A percentile compares a stretch with the other conserved stretches of the same genome.
phyloP scores from a whole-genome alignment of 768 basidiomycete species.

The Termitomyces eurrhizus region DNA sequence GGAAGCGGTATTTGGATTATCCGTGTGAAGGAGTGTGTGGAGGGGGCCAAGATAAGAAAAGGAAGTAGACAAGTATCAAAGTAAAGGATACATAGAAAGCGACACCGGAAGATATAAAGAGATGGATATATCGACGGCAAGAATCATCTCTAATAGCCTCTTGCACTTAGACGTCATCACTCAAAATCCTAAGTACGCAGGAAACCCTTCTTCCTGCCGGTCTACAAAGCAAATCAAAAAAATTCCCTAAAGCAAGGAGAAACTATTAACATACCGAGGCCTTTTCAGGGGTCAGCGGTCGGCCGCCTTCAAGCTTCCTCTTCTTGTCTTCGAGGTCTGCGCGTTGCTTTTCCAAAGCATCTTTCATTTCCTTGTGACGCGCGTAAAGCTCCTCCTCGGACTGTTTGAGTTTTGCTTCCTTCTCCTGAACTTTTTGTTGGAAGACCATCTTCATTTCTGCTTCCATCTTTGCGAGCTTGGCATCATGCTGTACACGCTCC shows the following conservation, averaged over 20 bases:
- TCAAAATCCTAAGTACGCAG: conserved; percentile 50
- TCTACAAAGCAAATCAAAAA: conserved; percentile 29
- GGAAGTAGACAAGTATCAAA: conserved; percentile 28
- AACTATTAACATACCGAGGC: conserved; percentile 53
- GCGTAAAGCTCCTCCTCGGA: conserved; percentile 99
- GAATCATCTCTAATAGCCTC: conserved; percentile 23
- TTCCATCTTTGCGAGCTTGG: conserved; percentile 98
- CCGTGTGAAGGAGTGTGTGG: conserved; percentile 56
- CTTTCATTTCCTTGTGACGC: conserved; percentile 99
- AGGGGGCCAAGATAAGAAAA: conserved; percentile 47
- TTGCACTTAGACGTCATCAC: conserved; percentile 21
- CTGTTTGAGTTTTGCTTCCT: conserved; percentile 98
- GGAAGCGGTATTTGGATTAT: conserved; percentile 47
- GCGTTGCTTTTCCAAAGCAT: conserved; percentile 95
- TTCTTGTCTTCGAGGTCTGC: conserved; percentile 97
- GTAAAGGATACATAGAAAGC: conserved; percentile 36
- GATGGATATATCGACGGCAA: conserved; percentile 26
- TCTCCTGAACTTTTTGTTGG: conserved; percentile 99
- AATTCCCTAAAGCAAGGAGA: conserved; percentile 1
- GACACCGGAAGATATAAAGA: conserved; percentile 20
- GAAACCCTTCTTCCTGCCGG: conserved; percentile 73
- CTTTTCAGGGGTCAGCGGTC: conserved; percentile 96
- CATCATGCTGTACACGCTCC: conserved; percentile 93
- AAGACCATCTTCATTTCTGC: conserved; percentile 99
- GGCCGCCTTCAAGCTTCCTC: conserved; percentile 89